A percentile compares a stretch with the other conserved stretches of the same genome.
Conservation (phyloP, 805 yeast species). For the Metschnikowia matae region DNA sequence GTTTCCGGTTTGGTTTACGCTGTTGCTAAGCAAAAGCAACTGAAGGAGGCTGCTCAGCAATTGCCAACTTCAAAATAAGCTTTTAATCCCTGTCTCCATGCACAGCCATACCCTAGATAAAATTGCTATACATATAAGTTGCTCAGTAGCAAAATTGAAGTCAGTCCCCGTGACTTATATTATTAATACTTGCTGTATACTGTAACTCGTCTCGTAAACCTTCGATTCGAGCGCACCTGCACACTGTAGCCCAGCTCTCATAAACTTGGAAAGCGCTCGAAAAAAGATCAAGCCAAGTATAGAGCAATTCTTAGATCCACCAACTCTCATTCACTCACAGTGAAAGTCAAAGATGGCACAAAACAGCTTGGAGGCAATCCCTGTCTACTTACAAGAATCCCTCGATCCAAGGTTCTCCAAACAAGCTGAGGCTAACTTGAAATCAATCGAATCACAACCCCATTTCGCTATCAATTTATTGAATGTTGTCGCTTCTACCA, state of each 20-base stretch:
- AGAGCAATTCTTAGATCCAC: constrained; percentile 6
- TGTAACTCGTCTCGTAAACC: not conserved
- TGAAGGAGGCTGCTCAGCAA: constrained; percentile 38
- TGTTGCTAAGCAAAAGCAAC: constrained; percentile 90
- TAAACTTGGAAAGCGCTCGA: not conserved
- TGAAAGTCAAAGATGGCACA: constrained; percentile 23
- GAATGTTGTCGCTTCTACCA: constrained; percentile 67
- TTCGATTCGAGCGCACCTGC: not conserved
- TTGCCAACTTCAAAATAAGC: constrained; percentile 25
- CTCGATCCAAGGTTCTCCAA: constrained; percentile 61
- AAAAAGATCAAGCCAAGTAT: constrained; percentile 8
- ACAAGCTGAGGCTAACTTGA: constrained; percentile 61
- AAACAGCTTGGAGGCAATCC: constrained; percentile 45
- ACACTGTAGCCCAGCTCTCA: not conserved
- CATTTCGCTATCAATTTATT: constrained; percentile 77
- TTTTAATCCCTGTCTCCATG: not conserved
- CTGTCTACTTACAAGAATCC: constrained; percentile 57
- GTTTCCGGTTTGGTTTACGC: constrained; percentile 94
- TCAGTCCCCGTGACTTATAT: not conserved
- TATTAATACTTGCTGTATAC: not conserved
- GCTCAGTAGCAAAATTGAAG: not conserved
- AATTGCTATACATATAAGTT: not conserved
- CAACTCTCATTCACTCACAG: constrained; percentile 3
- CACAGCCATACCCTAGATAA: not conserved
- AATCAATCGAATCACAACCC: constrained; percentile 55